phyloP scores from a whole-genome alignment of 768 basidiomycete species.

The Terana coerulea region DNA sequence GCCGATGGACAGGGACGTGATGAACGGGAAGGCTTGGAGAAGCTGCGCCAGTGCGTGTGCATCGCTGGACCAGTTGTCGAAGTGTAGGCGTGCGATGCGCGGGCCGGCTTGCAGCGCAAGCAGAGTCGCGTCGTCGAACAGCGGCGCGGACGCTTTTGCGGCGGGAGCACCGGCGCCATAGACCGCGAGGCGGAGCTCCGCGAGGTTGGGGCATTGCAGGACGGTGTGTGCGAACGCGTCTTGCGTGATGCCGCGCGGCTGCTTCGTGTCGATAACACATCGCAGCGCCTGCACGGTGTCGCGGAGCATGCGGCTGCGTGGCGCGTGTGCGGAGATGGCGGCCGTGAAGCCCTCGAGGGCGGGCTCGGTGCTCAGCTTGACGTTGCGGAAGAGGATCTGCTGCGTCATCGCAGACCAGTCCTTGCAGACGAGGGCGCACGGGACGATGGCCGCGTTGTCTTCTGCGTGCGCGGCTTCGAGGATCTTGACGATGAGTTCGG shows the following conservation, averaged over 20 bases:
- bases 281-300: conserved; percentile 52
- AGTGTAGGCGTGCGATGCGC: conserved; percentile 47
- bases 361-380: conserved; percentile 49
- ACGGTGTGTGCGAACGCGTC: conserved; percentile 57
- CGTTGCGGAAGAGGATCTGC: conserved; percentile 56
- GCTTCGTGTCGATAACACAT: conserved; percentile 63
- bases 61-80: conserved; percentile 73
- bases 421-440: conserved; percentile 62
- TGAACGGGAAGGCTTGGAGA: conserved; percentile 57
- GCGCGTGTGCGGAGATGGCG: conserved; percentile 45
- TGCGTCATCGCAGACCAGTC: conserved; percentile 65
- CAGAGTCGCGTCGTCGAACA: conserved; percentile 37
- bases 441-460: conserved; percentile 36
- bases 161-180: conserved; percentile 39
- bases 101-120: conserved; percentile 53
- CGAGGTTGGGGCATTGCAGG: conserved; percentile 54
- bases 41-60: conserved; percentile 53
- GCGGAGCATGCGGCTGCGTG: conserved; percentile 46
- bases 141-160: conserved; percentile 14
- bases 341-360: conserved; percentile 51
- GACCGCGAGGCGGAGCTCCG: conserved; percentile 50
- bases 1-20: conserved; percentile 45
- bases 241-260: conserved; percentile 54
- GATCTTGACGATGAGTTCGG: conserved; percentile 61
- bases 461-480: conserved; percentile 48